phyloP scores from a whole-genome alignment of 768 basidiomycete species.

The Cantharellus anzutake region DNA sequence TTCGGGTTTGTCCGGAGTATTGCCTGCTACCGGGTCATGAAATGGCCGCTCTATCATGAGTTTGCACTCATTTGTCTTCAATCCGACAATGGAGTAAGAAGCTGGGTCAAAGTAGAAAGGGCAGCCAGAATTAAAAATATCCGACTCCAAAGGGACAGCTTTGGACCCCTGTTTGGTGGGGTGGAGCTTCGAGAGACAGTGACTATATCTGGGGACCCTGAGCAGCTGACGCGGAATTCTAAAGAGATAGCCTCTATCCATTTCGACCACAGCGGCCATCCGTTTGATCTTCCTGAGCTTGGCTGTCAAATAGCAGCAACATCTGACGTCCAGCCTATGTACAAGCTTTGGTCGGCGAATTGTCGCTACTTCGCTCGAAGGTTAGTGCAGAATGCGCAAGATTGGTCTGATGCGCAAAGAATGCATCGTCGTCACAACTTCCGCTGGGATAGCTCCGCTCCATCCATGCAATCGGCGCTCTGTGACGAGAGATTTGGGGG shows the following conservation, averaged over 20 bases:
- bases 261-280: too few relatives aligned
- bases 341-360: not conserved
- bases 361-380: not conserved
- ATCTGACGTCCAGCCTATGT: not conserved
- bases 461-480: too few relatives aligned
- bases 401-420: too few relatives aligned
- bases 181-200: not conserved
- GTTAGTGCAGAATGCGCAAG: too few relatives aligned
- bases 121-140: not conserved
- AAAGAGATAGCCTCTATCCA: too few relatives aligned
- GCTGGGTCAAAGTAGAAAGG: not conserved
- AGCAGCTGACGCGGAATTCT: too few relatives aligned
- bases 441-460: too few relatives aligned
- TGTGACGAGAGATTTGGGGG: not conserved
- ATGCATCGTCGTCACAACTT: too few relatives aligned
- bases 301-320: too few relatives aligned
- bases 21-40: not conserved
- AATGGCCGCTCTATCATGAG: not conserved
- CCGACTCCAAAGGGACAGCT: not conserved
- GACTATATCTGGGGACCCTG: not conserved
- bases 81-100: not conserved
- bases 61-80: not conserved
- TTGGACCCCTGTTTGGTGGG: not conserved
- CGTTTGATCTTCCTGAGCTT: too few relatives aligned
- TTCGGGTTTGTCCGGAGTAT: too few relatives aligned